Percentiles rank a stretch among this genome's conserved stretches.
Evolutionary conservation across 805 yeast species (phyloP).

Genomic region (Myxozyma lipomycoides): DNA sequence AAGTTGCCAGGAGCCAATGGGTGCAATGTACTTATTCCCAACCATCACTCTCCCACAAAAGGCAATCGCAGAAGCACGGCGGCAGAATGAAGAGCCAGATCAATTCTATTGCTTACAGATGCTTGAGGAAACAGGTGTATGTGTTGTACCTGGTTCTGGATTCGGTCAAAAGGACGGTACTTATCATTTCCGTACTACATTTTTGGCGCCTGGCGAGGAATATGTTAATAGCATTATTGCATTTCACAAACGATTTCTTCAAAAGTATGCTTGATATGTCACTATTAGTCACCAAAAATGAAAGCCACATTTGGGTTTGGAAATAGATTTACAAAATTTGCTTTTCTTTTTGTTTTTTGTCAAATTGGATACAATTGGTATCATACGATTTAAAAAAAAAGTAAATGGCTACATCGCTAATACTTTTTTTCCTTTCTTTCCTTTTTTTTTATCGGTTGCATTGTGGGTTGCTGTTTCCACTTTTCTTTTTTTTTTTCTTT

Average conservation of each 20-base stretch:
- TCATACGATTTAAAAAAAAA: too few species aligned
- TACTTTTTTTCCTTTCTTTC: too few species aligned
- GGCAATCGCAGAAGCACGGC: constrained; percentile 60
- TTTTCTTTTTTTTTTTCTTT: too few species aligned
- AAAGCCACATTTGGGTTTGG: too few species aligned
- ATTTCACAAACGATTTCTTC: constrained; percentile 73
- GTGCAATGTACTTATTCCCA: constrained; percentile 98
- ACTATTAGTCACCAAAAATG: too few species aligned
- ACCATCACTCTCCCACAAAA: constrained; percentile 58
- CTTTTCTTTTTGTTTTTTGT: too few species aligned
- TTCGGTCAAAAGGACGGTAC: constrained; percentile 91
- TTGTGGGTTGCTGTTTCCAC: too few species aligned
- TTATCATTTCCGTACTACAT: constrained; percentile 91
- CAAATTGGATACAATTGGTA: too few species aligned
- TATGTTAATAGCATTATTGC: constrained; percentile 76
- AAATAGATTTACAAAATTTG: too few species aligned
- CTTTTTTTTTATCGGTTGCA: too few species aligned
- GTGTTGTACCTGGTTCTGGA: constrained; percentile 97
- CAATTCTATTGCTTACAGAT: constrained; percentile 84
- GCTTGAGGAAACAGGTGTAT: constrained; percentile 85
- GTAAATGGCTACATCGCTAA: too few species aligned
- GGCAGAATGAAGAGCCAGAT: constrained; percentile 61
- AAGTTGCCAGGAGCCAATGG: constrained; percentile 76
- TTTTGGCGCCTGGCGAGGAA: constrained; percentile 89
- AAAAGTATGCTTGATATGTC: constrained; percentile 40